phyloP scores from a whole-genome alignment of 768 basidiomycete genomes.

The Pleurotus tuoliensis region DNA sequence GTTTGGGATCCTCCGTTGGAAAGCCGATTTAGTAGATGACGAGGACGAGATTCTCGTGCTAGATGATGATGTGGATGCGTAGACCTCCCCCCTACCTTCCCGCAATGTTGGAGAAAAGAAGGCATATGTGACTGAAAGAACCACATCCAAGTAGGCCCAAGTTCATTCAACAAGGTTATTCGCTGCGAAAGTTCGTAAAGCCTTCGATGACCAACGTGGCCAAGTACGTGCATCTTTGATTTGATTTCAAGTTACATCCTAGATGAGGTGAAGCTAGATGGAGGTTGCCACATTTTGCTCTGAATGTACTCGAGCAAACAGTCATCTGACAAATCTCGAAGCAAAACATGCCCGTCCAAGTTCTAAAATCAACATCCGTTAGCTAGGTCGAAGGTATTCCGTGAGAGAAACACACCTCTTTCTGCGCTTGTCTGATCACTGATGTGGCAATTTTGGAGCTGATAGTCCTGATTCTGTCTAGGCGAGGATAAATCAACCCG shows the following conservation, averaged over 20 bases:
- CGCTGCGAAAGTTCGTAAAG: no score
- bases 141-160: no score
- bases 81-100: neutral
- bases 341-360: constrained; percentile 41
- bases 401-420: constrained; percentile 38
- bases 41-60: neutral
- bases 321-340: constrained; percentile 45
- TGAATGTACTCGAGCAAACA: constrained; percentile 46
- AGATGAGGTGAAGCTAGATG: constrained; percentile 13
- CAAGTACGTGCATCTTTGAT: no score
- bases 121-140: no score
- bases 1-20: constrained; percentile 73
- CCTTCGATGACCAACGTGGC: no score
- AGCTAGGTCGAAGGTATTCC: neutral
- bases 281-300: constrained; percentile 55
- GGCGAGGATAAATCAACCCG: constrained; percentile 65
- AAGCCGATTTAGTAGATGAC: constrained; percentile 13
- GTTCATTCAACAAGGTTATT: no score
- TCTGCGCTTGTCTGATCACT: constrained; percentile 64
- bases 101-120: no score
- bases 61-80: constrained; percentile 9
- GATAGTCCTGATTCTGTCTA: constrained; percentile 63
- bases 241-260: constrained; percentile 3
- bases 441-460: constrained; percentile 56
- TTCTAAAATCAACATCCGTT: constrained; percentile 22